Evolutionary conservation across 345 rosid species (phyloP), one percentile per base, ranked within the genome.

Genomic region (Raphanus raphanistrum): DNA sequence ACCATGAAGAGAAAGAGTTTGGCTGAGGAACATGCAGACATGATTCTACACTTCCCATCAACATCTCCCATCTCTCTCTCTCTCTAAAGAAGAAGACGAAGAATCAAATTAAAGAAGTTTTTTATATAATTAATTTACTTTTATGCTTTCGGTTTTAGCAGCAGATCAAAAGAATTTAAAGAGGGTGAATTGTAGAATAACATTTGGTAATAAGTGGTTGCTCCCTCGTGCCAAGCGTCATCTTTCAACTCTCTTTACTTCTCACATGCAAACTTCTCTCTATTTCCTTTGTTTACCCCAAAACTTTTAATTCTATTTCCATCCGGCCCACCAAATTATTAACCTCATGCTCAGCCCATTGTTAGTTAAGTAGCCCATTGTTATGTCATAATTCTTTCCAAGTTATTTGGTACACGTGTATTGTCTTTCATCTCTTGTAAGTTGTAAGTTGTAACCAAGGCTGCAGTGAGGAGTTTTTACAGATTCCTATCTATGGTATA

Each of bases 1-100:
- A 80, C 80, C 80, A 87, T 54, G 64, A 87, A 45, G 73, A 83
- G 26, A 28, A 87, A 63, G 38, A 86, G 85, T 77, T 77, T 85
- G 61, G 67, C 16, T 9, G 73, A 80, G 31, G 74, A 81, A 72
- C 85, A 84, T 78, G 86, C 76, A 80, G 59, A 63, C 28, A 68
- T 59, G 63, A 11, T 50, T 79, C 65, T 68, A 74, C 55, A 61
- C 41, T 74, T 69, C 45, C 16, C 66, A 70, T 66, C 68, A 66
- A 68, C 48, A 36, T 36, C 62, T 69, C 70, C 69, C 89, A 81
- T 87, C 1, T 57, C 4, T 73, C 48, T 66, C 15, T 15, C 9
- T 75, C 9, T 5, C 6, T 69, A 15, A 78, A 62, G 76, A 75
- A 15, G 73, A 72, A 27, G 48, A 67, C 35, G 35, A 50, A 68